Base-by-base conservation (phyloP, 1,139 yeast genomes). In the Magnusiomyces clavatus region DNA sequence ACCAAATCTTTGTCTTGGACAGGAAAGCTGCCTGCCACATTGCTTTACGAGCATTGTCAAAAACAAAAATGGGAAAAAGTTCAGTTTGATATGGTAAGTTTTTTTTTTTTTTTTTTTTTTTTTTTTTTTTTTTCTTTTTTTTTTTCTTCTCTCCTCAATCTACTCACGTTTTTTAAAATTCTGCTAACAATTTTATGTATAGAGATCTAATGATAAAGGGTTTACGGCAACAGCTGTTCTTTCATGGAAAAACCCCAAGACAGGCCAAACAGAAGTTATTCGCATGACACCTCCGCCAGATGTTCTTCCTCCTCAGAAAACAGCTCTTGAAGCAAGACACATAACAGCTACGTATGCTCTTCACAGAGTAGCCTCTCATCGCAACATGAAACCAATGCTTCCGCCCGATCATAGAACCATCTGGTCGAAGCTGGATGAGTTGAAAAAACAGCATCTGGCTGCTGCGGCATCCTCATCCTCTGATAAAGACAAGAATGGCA, bases 11-110 rank as follows among this genome's bases (percentile, higher is more conserved):
- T 80, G 1, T 80, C 85, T 24, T 90, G 97, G 97, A 89, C 97
- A 1, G 98, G 98, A 1, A 92, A 92, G 61, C 72, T 92, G 12
- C 97, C 98, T 0, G 89, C 87, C 2, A 83, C 95, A 0, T 68
- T 92, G 37, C 73, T 92, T 3, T 87, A 87, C 63, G 98, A 92
- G 62, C 85, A 83, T 58, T 86, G 95, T 57, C 97, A 87, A 65
- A 86, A 84, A 63, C 82, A 79, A 55, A 87, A 88, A 67, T 92
- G 98, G 98, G 86, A 82, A 54, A 83, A 83, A 59, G 95, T 88
- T 4, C 81, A 76, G 16, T 85, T 86, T 60, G 90, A 85, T 54
- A 83, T 86, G 84, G 76, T 72, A 48, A 68, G 72, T 61, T 16
- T 17, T 4, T 8, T 6, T 16, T 24, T 8, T 24, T 24, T 24